phyloP scores from a whole-genome alignment of 352 stramenopile species.

The Globisporangium recalcitrans region DNA sequence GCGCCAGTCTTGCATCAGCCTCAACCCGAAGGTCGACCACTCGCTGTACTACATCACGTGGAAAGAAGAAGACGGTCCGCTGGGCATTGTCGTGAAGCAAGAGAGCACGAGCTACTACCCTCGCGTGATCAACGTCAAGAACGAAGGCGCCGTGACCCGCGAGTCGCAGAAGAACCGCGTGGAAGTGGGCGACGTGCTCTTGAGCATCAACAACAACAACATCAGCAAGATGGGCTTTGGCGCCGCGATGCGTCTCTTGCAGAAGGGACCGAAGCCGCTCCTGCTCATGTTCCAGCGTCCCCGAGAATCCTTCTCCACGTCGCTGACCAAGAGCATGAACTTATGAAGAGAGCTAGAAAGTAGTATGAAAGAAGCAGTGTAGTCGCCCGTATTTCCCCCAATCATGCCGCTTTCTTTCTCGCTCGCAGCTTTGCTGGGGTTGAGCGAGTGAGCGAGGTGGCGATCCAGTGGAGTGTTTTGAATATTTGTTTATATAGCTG shows the following conservation, averaged over 20 bases:
- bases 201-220: constrained; percentile 90
- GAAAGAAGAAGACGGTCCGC: constrained; percentile 81
- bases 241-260: constrained; percentile 77
- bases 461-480: constrained; percentile 31
- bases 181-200: constrained; percentile 71
- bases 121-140: constrained; percentile 86
- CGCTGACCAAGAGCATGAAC: constrained; percentile 29
- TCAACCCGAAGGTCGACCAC: constrained; percentile 81
- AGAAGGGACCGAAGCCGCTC: constrained; percentile 82
- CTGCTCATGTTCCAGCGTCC: constrained; percentile 85
- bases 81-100: constrained; percentile 86
- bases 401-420: background rate
- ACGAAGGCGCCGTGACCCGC: constrained; percentile 73
- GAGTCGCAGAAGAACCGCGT: constrained; percentile 83
- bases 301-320: constrained; percentile 25
- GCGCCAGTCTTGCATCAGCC: constrained; percentile 63
- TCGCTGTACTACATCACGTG: constrained; percentile 88
- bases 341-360: constrained; percentile 7
- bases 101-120: constrained; percentile 85
- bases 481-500: constrained; percentile 52
- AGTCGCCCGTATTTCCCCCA: constrained; percentile 2
- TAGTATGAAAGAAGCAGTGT: background rate
- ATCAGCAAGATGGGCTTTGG: constrained; percentile 89
- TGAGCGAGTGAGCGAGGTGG: background rate
- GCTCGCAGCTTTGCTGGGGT: background rate